phyloP scores from a whole-genome alignment of 2,329 filamentous ascomycete species.

The Hawksworthiomyces lignivorus region DNA sequence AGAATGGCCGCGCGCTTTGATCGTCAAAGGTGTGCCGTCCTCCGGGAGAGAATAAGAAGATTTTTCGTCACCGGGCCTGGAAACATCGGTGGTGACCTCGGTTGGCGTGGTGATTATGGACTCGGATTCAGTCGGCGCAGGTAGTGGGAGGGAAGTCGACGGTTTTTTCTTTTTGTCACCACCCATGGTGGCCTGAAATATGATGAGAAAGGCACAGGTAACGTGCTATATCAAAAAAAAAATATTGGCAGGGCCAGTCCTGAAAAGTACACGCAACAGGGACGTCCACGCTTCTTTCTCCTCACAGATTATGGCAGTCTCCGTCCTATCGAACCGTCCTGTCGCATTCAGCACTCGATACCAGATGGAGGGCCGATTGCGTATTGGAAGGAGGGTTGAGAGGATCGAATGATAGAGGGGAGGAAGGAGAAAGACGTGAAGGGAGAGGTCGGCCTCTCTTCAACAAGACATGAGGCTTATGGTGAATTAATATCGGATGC shows the following conservation, averaged over 20 bases:
- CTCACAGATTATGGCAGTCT: too few relatives aligned
- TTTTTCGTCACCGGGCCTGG: slow-evolving; percentile 58
- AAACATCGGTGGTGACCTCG: slow-evolving; percentile 59
- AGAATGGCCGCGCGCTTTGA: slow-evolving; percentile 64
- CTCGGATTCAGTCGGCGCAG: slow-evolving; percentile 67
- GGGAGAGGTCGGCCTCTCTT: background rate
- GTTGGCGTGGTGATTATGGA: slow-evolving; percentile 49
- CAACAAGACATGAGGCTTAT: slow-evolving; percentile 8
- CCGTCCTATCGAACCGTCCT: too few relatives aligned
- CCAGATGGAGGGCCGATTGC: slow-evolving; percentile 6
- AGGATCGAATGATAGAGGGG: background rate
- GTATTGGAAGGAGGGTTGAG: slow-evolving; percentile 6
- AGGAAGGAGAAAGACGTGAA: background rate
- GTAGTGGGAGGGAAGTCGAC: slow-evolving; percentile 52
- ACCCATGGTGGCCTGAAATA: slow-evolving; percentile 16
- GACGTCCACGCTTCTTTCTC: too few relatives aligned
- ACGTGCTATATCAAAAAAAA: too few relatives aligned
- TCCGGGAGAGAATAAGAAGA: slow-evolving; percentile 75
- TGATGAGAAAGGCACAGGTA: too few relatives aligned
- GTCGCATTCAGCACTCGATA: slow-evolving; percentile 5
- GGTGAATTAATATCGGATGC: slow-evolving; percentile 2
- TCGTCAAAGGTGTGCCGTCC: slow-evolving; percentile 86
- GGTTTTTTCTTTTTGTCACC: slow-evolving; percentile 39
- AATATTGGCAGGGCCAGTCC: too few relatives aligned
- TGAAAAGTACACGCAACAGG: too few relatives aligned